Conservation (phyloP, 2,329 filamentous ascomycete genomes). For the Ophiostoma ips region DNA sequence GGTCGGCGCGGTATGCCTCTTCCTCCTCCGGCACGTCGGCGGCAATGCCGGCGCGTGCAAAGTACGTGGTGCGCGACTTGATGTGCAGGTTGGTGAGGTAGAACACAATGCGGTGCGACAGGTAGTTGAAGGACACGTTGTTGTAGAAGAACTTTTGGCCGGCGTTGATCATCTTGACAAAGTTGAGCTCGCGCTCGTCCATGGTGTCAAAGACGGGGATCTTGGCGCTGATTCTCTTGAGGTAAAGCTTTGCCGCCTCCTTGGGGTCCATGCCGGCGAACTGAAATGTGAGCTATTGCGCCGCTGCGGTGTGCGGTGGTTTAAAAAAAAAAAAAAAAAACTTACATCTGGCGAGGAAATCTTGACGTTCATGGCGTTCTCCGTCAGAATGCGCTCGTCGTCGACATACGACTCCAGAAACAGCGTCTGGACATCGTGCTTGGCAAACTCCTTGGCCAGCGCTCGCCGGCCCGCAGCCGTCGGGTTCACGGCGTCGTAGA, state of each 20-base stretch:
- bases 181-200: constrained; percentile 86
- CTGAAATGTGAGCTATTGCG: constrained; percentile 27
- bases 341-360: constrained; percentile 89
- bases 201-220: constrained; percentile 97
- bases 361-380: constrained; percentile 95
- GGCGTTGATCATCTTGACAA: constrained; percentile 99
- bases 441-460: constrained; percentile 91
- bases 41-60: constrained; percentile 75
- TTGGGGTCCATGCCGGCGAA: constrained; percentile 86
- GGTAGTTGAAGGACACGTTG: constrained; percentile 90
- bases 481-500: constrained; percentile 96
- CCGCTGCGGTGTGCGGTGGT: too few relatives aligned
- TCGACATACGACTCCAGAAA: constrained; percentile 96
- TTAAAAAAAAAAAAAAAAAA: background rate
- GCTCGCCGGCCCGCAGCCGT: constrained; percentile 68
- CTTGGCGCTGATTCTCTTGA: constrained; percentile 76
- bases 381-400: constrained; percentile 82
- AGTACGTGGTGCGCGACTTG: constrained; percentile 87
- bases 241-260: constrained; percentile 83
- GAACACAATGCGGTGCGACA: constrained; percentile 95
- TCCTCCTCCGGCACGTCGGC: constrained; percentile 76
- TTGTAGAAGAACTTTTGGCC: constrained; percentile 89
- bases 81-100: constrained; percentile 96
- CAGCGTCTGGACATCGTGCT: constrained; percentile 90
- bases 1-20: constrained; percentile 85